Base-by-base conservation (phyloP, 495 filamentous ascomycete species). In the Penicillium maclennaniae region DNA sequence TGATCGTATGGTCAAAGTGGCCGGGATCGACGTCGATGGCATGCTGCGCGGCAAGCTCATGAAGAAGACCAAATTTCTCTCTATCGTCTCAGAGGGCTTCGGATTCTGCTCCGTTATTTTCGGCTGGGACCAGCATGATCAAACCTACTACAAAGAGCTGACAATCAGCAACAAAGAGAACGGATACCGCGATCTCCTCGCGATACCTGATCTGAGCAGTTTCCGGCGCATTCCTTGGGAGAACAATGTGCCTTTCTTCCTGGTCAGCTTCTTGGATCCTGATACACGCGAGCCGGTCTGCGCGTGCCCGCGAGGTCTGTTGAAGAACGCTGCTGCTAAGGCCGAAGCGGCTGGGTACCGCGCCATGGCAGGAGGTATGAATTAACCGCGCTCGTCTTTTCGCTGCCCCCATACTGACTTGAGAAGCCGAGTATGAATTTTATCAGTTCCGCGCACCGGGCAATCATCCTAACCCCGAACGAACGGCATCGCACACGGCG, bases 111-210 rank as follows among this genome's bases (percentile, higher is more conserved):
- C 88, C 4, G 91, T 97, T 49, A 82, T 98, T 34, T 97, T 96
- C 61, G 93, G 92, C 61, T 97, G 92, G 92, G 93, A 98, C 59
- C 96, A 96, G 89, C 92, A 97, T 70, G 93, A 98, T 62, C 78
- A 80, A 66, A 93, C 89, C 7, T 97, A 98, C 62, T 84, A 83
- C 64, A 75, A 78, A 49, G 92, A 97, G 70, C 81, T 97, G 44
- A 80, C 82, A 59, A 87, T 97, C 66, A 91, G 88, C 72, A 97
- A 96, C 69, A 87, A 88, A 66, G 85, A 91, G 56, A 98, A 96
- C 61, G 93, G 93, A 27, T 97, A 96, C 65, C 79, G 87, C 43
- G 93, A 98, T 67, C 68, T 98, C 19, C 79, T 97, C 46, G 93
- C 93, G 1, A 73, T 90, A 1, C 83, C 89, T 5, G 93, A 98